Conservation (phyloP, 352 stramenopile species). For the Elongisporangium prolatum region DNA sequence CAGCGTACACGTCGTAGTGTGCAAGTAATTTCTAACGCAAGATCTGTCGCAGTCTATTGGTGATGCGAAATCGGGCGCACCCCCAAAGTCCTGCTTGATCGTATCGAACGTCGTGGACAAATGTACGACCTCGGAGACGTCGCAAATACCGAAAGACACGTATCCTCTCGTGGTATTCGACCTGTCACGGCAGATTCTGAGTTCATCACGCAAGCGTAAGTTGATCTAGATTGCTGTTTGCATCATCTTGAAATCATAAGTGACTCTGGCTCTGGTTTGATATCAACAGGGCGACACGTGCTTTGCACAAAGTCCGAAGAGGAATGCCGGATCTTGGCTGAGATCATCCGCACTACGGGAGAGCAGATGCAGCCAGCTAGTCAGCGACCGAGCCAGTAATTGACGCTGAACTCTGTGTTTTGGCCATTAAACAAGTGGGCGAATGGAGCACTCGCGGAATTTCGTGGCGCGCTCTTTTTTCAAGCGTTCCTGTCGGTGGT, state of each 20-base stretch:
- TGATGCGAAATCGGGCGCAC: conserved; percentile 25
- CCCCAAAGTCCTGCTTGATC: conserved; percentile 17
- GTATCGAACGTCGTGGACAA: conserved; percentile 20
- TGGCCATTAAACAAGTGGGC: conserved; percentile 17
- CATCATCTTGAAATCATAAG: too few relatives aligned
- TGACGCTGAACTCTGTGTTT: too few relatives aligned
- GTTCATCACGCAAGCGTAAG: background rate
- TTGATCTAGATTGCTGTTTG: too few relatives aligned
- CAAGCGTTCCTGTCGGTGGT: conserved; percentile 45
- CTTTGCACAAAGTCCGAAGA: conserved; percentile 19
- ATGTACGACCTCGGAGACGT: conserved; percentile 16
- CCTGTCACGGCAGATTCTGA: conserved; percentile 16
- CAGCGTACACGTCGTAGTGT: background rate
- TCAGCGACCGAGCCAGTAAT: background rate
- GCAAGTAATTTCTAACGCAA: too few relatives aligned
- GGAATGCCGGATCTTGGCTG: conserved; percentile 16
- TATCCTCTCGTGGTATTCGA: conserved; percentile 28
- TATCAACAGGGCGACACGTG: conserved; percentile 13
- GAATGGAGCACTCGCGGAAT: conserved; percentile 46
- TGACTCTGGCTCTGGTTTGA: background rate
- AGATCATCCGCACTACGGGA: conserved; percentile 15
- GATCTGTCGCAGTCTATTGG: conserved; percentile 26
- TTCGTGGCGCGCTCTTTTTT: conserved; percentile 32
- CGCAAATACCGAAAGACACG: conserved; percentile 16
- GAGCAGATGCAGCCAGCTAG: conserved; percentile 12